A percentile compares a stretch with the other conserved stretches of the same genome.
phyloP scores from a whole-genome alignment of 371 early-diverging fungal genomes.

The Blakeslea trispora region DNA sequence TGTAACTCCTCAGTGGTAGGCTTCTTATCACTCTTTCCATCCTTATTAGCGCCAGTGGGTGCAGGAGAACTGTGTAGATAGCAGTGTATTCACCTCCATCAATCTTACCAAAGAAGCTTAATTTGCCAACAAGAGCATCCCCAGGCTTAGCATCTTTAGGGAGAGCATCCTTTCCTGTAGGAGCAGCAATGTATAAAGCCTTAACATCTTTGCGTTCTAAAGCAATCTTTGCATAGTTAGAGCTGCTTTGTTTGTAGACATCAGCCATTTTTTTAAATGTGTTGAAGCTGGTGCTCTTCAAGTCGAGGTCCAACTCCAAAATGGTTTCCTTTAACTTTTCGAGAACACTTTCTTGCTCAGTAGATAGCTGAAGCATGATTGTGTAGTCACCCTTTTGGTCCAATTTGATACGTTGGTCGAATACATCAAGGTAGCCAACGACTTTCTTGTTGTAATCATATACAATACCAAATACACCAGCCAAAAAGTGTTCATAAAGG shows the following conservation, averaged over 20 bases:
- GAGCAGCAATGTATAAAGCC: conserved; percentile 44
- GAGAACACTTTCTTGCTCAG: conserved; percentile 65
- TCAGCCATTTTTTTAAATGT: conserved; percentile 59
- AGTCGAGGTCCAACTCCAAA: conserved; percentile 64
- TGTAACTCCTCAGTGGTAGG: conserved; percentile 54
- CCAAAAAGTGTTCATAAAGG: conserved; percentile 61
- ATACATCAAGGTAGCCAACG: conserved; percentile 71
- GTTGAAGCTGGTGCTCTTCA: conserved; percentile 62
- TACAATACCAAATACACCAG: conserved; percentile 59
- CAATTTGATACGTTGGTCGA: conserved; percentile 71
- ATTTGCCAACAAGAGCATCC: conserved; percentile 75
- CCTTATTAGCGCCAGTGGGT: conserved; percentile 13
- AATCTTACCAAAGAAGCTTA: conserved; percentile 56
- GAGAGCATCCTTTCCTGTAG: conserved; percentile 36
- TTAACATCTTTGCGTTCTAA: conserved; percentile 40
- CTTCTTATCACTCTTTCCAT: conserved; percentile 41
- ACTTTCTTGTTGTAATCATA: conserved; percentile 66
- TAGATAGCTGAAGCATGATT: conserved; percentile 76
- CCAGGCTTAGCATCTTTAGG: conserved; percentile 81
- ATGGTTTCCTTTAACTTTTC: conserved; percentile 70
- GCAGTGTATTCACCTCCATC: conserved; percentile 64
- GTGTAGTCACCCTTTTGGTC: conserved; percentile 82
- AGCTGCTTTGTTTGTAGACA: conserved; percentile 46
- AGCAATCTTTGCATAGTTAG: conserved; percentile 43
- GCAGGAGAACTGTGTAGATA: conserved; percentile 62